Evolutionary conservation across 371 early-diverging fungal species (phyloP), one percentile per base, ranked within the genome.

Genomic region (Mortierella sp.): DNA sequence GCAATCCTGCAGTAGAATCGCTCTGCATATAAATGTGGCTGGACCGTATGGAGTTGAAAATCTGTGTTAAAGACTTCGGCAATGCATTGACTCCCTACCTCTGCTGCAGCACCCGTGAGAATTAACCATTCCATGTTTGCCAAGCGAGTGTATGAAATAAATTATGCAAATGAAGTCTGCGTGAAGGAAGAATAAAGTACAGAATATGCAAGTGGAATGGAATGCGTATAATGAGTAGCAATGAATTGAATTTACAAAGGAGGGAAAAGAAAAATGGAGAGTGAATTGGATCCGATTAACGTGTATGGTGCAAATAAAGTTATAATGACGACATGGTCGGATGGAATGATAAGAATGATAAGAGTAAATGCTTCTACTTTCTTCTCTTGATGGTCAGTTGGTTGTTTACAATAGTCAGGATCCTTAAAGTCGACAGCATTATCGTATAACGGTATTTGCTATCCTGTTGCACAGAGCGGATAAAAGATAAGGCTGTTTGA

Each of bases 31-130:
- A 11, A 36, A 50, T 52, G 33, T 52, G 38, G 38, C 47, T 50
- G 65, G 50, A 67, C 45, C 58, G 48, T 19, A 22, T 40, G 48
- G 21, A 6, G 5, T 22, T 11, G 45, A 45, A 19, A 19, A 24
- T 15, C 22, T 19, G 15, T 38, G 16, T 41, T 2, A 22, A 32
- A 22, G 28, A 11, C 7, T 48, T 21, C 47, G 63, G 4, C 13
- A n/a, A 15, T 19, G 38, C 21, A 65, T 36, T 22, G 52, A 21
- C 15, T 10, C 9, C 52, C 36, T 76, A 76, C 76, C 70, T 76
- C 76, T 24, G 76, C 67, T 38, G 76, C 76, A n/a, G 76, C 76
- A 21, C 64, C 67, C 8, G 63, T 45, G 33, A 76, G 76, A 5
- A 76, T 59, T 58, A 63, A 60, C 76, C 70, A 76, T 38, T 59